Percentiles rank a stretch among this genome's conserved stretches.
phyloP scores from a whole-genome alignment of 2,329 filamentous ascomycete genomes.

The Thyridium curvatum region DNA sequence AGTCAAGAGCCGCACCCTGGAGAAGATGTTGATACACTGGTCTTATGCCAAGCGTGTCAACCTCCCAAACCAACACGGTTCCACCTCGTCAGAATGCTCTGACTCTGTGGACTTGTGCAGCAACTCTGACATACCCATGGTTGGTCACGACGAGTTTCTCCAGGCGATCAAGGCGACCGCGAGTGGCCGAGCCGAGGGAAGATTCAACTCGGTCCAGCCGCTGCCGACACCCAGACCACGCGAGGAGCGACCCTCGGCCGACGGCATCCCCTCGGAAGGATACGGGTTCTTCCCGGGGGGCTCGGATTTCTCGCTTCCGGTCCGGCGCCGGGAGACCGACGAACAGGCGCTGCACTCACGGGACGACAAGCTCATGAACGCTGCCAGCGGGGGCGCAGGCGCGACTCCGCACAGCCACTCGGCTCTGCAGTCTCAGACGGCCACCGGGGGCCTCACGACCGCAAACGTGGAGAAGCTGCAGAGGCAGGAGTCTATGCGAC shows the following conservation, averaged over 20 bases:
- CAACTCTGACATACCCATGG: slow-evolving; percentile 12
- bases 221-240: too few species aligned
- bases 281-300: too few species aligned
- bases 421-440: background rate
- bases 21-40: slow-evolving; percentile 30
- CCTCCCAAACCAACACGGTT: too few species aligned
- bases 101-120: slow-evolving; percentile 14
- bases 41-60: too few species aligned
- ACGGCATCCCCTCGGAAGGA: too few species aligned
- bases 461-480: slow-evolving; percentile 17
- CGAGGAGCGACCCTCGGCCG: too few species aligned
- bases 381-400: slow-evolving; percentile 8
- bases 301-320: too few species aligned
- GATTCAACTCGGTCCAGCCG: too few species aligned
- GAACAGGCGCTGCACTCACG: slow-evolving; percentile 15
- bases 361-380: slow-evolving; percentile 19
- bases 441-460: slow-evolving; percentile 11
- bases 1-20: slow-evolving; percentile 39
- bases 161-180: too few species aligned
- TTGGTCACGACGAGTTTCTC: slow-evolving; percentile 1
- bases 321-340: slow-evolving; percentile 10
- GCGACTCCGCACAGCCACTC: too few species aligned
- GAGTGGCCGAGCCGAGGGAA: too few species aligned
- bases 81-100: slow-evolving; percentile 12
- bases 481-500: slow-evolving; percentile 1